Percentiles rank a stretch among this genome's conserved stretches.
These are phyloP conservation scores for Talaromyces stipitatus DNA, from an alignment of 495 filamentous ascomycete genomes.

Conservation along the genomic window DNA sequence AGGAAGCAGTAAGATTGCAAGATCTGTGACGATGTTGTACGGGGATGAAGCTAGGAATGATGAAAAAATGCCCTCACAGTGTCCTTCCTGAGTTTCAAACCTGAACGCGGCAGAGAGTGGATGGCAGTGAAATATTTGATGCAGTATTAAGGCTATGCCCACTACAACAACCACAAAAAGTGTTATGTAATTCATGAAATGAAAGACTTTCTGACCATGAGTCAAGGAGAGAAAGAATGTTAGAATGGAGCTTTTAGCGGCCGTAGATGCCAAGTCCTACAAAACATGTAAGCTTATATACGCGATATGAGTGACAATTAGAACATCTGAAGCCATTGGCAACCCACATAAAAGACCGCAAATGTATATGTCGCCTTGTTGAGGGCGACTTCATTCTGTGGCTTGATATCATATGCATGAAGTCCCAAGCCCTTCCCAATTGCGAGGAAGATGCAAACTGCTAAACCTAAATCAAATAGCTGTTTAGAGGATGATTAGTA, in stretches of 20 bases:
- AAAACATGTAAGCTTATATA: background rate
- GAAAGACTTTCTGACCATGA: constrained; percentile 63
- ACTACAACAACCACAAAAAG: constrained; percentile 67
- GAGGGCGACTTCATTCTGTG: constrained; percentile 36
- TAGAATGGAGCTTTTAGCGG: constrained; percentile 80
- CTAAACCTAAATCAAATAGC: constrained; percentile 67
- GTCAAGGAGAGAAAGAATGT: constrained; percentile 83
- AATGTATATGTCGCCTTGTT: constrained; percentile 71
- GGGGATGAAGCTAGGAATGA: constrained; percentile 77
- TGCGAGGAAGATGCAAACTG: constrained; percentile 67
- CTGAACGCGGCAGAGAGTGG: constrained; percentile 58
- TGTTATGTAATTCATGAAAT: constrained; percentile 60
- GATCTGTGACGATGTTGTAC: constrained; percentile 74
- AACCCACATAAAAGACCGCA: constrained; percentile 68
- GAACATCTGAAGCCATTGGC: background rate
- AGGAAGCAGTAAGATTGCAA: constrained; percentile 71
- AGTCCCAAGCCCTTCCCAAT: constrained; percentile 63
- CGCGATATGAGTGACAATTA: background rate
- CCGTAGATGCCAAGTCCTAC: constrained; percentile 74
- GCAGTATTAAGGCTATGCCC: constrained; percentile 68
- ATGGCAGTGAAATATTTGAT: constrained; percentile 82
- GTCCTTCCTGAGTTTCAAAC: constrained; percentile 29
- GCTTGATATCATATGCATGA: constrained; percentile 57
- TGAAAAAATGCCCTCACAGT: constrained; percentile 69
- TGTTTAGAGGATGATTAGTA: constrained; percentile 13